phyloP scores from a whole-genome alignment of 208 protist genomes.

The Giardia duodenalis region DNA sequence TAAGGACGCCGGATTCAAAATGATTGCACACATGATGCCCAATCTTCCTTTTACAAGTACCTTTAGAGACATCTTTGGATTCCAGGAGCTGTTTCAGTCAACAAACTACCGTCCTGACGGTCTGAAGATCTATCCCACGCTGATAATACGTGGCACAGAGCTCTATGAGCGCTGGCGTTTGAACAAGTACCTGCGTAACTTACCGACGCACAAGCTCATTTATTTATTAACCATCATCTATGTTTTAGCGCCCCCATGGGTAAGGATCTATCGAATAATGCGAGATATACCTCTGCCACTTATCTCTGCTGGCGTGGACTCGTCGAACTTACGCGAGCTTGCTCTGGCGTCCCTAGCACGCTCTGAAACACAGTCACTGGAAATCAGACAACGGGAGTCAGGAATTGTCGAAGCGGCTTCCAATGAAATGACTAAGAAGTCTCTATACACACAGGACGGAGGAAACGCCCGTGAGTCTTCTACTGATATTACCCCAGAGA shows the following conservation, averaged over 20 bases:
- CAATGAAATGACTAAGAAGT: constrained; percentile 3
- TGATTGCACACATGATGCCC: constrained; percentile 96
- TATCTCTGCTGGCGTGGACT: constrained; percentile 79
- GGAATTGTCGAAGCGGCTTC: constrained; percentile 27
- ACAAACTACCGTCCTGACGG: constrained; percentile 82
- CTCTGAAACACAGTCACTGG: neutral
- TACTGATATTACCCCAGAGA: constrained; percentile 10
- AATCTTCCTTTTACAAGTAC: constrained; percentile 81
- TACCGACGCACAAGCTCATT: constrained; percentile 49
- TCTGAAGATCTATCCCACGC: constrained; percentile 91
- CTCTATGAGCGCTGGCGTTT: constrained; percentile 73
- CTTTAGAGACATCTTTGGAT: constrained; percentile 71
- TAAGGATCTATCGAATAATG: constrained; percentile 85
- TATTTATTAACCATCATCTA: constrained; percentile 79
- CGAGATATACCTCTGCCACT: constrained; percentile 91
- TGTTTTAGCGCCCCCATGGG: constrained; percentile 83
- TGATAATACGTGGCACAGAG: constrained; percentile 91
- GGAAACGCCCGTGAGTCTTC: neutral
- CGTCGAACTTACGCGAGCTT: constrained; percentile 82
- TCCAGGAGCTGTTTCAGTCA: constrained; percentile 63
- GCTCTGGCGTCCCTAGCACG: constrained; percentile 41
- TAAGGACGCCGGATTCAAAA: constrained; percentile 84
- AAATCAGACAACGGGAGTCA: constrained; percentile 41
- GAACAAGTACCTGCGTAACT: constrained; percentile 42
- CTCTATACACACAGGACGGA: neutral